Base-by-base conservation (phyloP, 2,329 filamentous ascomycete species). In the Microsporum canis region DNA sequence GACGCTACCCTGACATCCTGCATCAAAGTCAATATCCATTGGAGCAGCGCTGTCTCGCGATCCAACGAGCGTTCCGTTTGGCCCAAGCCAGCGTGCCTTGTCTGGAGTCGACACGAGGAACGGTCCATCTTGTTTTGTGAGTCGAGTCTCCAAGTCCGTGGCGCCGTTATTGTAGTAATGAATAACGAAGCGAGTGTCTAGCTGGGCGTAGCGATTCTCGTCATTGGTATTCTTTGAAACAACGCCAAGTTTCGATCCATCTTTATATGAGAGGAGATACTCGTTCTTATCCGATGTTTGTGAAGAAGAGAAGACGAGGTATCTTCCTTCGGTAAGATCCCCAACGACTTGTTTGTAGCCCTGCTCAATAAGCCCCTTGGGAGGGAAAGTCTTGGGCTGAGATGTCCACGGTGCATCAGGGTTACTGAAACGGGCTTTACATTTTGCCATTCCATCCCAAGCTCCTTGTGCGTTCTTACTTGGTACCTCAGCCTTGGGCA, bases 341-440 rank as follows among this genome's bases (percentile, higher is more conserved):
- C 81, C 81, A 2, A 80, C 72, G 34, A 80, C 73, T 36, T 74
- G 66, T 69, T 84, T 84, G 74, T 78, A 83, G 1, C 81, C 81
- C 41, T 79, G 71, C 65, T 83, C 81, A n/a, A 74, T 36, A 70
- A 65, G 3, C 67, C 58, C 6, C 70, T 67, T 33, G 61, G 70
- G 1, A 70, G 71, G 7, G 74, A 72, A 6, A 71, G 69, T 56
- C 77, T 72, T 23, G 73, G 65, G 8, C 74, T 76, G 59, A 71
- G 71, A 57, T 14, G 68, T 76, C 65, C 82, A 83, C 0, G 81
- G 81, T 1, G 81, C 77, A 0, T 75, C 69, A 3, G 79, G 80
- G 2, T 68, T 63, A 1, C 66, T 55, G 63, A 77, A 76, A 4
- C 70, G 67, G 1, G 76, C 67, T 65, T 78, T 71, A 66, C 81